Percentiles rank a stretch among this genome's conserved stretches.
Conservation (phyloP, 768 basidiomycete genomes). For the Tephrocybe rancida region DNA sequence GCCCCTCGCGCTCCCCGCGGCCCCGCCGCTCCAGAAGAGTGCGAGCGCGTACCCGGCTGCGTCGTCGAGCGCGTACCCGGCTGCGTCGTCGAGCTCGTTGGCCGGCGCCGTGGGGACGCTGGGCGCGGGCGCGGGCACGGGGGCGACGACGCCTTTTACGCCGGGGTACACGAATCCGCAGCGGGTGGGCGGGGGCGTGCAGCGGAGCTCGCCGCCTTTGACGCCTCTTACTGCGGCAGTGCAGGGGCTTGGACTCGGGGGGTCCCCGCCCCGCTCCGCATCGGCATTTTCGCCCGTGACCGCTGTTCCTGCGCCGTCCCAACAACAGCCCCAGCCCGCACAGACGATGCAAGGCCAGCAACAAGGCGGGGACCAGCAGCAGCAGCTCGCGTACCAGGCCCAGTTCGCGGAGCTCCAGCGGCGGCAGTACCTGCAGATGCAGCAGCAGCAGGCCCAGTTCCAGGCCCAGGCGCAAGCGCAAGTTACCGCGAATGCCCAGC, state of each 20-base stretch:
- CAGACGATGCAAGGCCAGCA: too few species aligned
- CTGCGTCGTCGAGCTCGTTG: neutral
- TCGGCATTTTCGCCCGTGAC: neutral
- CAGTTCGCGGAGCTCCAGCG: constrained; percentile 25
- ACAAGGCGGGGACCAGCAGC: constrained; percentile 20
- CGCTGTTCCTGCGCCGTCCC: too few species aligned
- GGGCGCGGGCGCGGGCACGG: neutral
- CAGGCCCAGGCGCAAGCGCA: constrained; percentile 25
- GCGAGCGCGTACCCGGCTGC: neutral
- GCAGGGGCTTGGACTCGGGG: constrained; percentile 24
- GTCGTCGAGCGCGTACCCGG: neutral
- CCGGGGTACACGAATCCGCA: constrained; percentile 19
- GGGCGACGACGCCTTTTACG: constrained; percentile 20
- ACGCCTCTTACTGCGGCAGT: constrained; percentile 26
- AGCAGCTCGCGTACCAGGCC: constrained; percentile 22
- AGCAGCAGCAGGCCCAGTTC: constrained; percentile 19
- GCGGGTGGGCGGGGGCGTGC: too few species aligned
- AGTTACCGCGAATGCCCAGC: constrained; percentile 16
- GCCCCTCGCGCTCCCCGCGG: neutral
- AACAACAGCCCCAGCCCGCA: too few species aligned
- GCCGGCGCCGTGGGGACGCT: neutral
- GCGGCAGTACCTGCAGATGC: constrained; percentile 30
- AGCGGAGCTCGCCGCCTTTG: constrained; percentile 15
- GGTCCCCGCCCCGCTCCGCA: too few species aligned
- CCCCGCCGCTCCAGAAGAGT: constrained; percentile 1